Evolutionary conservation across 352 stramenopile genomes (phyloP).

Genomic region (Globisporangium spiculum): DNA sequence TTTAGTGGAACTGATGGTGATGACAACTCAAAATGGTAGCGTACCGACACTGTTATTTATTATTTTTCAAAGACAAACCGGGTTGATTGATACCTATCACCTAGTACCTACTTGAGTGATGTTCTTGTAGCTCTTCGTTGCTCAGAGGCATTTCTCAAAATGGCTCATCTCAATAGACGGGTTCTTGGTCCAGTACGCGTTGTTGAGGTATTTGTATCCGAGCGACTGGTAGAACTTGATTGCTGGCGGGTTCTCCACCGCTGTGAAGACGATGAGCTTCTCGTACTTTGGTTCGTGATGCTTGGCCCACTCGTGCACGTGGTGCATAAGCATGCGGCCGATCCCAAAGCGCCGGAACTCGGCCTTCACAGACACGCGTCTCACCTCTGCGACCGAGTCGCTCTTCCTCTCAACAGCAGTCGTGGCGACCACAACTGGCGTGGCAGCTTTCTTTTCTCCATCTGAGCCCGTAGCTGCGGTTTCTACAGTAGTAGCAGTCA

Average conservation of each 20-base stretch:
- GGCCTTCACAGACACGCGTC: constrained; percentile 15
- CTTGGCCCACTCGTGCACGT: constrained; percentile 19
- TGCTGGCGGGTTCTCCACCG: background rate
- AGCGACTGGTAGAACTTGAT: constrained; percentile 22
- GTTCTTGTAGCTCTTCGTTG: background rate
- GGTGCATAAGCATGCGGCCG: constrained; percentile 14
- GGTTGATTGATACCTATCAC: no score
- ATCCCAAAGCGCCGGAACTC: constrained; percentile 17
- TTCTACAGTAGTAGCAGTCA: background rate
- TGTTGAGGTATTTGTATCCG: constrained; percentile 15
- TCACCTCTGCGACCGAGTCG: constrained; percentile 3
- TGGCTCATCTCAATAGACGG: background rate
- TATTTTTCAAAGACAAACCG: background rate
- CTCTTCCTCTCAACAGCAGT: constrained; percentile 9
- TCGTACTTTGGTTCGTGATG: background rate
- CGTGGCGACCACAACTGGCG: constrained; percentile 11
- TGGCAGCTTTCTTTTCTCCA: background rate
- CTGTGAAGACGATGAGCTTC: constrained; percentile 11
- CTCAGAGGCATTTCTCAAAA: constrained; percentile 7
- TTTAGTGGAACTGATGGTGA: background rate
- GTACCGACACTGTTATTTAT: constrained; percentile 6
- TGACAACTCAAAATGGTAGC: background rate
- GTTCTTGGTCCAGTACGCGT: background rate
- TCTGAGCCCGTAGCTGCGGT: no score
- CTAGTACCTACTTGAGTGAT: no score